These are phyloP conservation scores for Geranomyces michiganensis DNA, from an alignment of 192 early-diverging fungal genomes.

Conservation along the genomic window DNA sequence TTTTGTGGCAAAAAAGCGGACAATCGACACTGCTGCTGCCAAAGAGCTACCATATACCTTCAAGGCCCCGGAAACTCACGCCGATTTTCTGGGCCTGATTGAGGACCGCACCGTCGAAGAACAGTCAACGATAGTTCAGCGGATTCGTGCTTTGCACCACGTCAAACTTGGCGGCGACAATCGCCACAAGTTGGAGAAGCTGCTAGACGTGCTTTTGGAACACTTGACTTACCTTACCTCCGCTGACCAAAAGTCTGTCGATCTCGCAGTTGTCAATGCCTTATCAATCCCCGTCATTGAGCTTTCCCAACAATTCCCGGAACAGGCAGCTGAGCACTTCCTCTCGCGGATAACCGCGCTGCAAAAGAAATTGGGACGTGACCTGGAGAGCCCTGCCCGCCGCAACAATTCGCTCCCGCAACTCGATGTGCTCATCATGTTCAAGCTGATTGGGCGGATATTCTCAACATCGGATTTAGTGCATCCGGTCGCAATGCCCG, in stretches of 20 bases:
- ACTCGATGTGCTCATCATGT: conserved; percentile 49
- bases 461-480: conserved; percentile 93
- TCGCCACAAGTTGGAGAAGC: conserved; percentile 67
- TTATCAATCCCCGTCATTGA: conserved; percentile 36
- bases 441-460: conserved; percentile 72
- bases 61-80: conserved; percentile 72
- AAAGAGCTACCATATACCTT: conserved; percentile 84
- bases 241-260: conserved; percentile 50
- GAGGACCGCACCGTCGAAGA: conserved; percentile 67
- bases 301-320: conserved; percentile 31
- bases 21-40: conserved; percentile 33
- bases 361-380: conserved; percentile 9
- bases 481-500: conserved; percentile 85
- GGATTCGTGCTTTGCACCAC: conserved; percentile 83
- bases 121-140: conserved; percentile 72
- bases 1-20: neutral
- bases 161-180: conserved; percentile 82
- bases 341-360: conserved; percentile 14
- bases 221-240: conserved; percentile 65
- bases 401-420: conserved; percentile 1
- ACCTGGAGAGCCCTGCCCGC: neutral
- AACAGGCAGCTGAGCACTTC: conserved; percentile 19
- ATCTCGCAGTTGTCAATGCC: conserved; percentile 33
- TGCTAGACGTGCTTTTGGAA: conserved; percentile 71
- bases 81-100: conserved; percentile 70